phyloP scores from a whole-genome alignment of 2,329 filamentous ascomycete genomes.

The Colletotrichum sp. region DNA sequence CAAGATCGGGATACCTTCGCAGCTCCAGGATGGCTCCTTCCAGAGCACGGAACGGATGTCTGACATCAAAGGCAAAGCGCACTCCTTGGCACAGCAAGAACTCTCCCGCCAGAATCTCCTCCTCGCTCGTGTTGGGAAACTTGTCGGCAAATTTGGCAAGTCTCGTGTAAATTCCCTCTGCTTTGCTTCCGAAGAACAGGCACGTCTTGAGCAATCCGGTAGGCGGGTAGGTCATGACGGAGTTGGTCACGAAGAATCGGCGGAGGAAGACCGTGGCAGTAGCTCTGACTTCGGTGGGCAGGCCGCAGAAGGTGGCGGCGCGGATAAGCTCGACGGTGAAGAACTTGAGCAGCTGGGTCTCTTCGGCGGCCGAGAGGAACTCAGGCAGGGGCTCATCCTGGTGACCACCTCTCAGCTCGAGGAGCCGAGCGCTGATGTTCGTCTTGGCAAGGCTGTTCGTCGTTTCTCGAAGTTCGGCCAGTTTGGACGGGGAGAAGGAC shows the following conservation, averaged over 20 bases:
- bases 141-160: conserved; percentile 69
- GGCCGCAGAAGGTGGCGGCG: conserved; percentile 58
- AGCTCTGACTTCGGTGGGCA: conserved; percentile 52
- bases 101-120: conserved; percentile 88
- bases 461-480: conserved; percentile 74
- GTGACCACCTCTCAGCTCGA: conserved; percentile 34
- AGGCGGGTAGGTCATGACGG: conserved; percentile 94
- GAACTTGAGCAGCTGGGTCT: conserved; percentile 80
- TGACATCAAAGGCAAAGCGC: conserved; percentile 91
- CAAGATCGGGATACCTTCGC: conserved; percentile 67
- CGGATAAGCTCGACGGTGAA: conserved; percentile 69
- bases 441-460: conserved; percentile 77
- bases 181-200: conserved; percentile 92
- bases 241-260: conserved; percentile 95
- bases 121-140: conserved; percentile 73
- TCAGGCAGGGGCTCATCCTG: conserved; percentile 59
- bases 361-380: conserved; percentile 83
- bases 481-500: conserved; percentile 82
- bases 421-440: conserved; percentile 66
- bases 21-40: conserved; percentile 89
- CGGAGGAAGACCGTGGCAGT: conserved; percentile 90
- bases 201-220: conserved; percentile 88
- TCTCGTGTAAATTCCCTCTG: conserved; percentile 81
- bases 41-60: conserved; percentile 86
- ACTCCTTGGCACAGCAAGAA: conserved; percentile 92